Percentiles rank a stretch among this genome's conserved stretches.
These are phyloP conservation scores for Telfairia occidentalis DNA, from an alignment of 331 rosid species.

Conservation along the genomic window DNA sequence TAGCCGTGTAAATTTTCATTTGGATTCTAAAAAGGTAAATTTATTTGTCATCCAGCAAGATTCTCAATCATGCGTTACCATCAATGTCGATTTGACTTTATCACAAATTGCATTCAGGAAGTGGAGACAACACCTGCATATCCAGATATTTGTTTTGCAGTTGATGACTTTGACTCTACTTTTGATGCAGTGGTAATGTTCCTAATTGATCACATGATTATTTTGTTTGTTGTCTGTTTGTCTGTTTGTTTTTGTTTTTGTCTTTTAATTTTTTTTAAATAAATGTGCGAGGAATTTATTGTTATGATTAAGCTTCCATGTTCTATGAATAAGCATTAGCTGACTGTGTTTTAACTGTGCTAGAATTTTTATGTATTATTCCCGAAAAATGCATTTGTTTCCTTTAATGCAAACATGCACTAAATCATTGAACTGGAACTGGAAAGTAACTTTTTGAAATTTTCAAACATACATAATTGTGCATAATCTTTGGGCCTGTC, in stretches of 20 bases:
- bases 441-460: not conserved
- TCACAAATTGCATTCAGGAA: conserved; percentile 43
- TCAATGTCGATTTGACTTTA: conserved; percentile 21
- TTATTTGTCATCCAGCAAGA: not conserved
- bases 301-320: not conserved
- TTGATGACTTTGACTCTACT: conserved; percentile 97
- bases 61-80: conserved; percentile 14
- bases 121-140: conserved; percentile 97
- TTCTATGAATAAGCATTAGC: not conserved
- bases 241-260: not conserved
- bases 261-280: not conserved
- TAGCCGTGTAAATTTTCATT: conserved; percentile 81
- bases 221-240: not conserved
- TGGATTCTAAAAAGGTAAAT: conserved; percentile 74
- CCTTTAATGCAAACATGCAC: not conserved
- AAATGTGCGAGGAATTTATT: not conserved
- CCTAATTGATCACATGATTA: not conserved
- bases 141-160: conserved; percentile 96
- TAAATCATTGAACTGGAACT: not conserved
- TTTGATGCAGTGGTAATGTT: conserved; percentile 91
- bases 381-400: not conserved
- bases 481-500: not conserved
- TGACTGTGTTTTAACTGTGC: not conserved
- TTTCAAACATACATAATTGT: not conserved
- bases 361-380: not conserved